Evolutionary conservation across 1,284 basidiomycete species (phyloP), one percentile per base, ranked within the genome.

Genomic region (Vanrija pseudolonga): DNA sequence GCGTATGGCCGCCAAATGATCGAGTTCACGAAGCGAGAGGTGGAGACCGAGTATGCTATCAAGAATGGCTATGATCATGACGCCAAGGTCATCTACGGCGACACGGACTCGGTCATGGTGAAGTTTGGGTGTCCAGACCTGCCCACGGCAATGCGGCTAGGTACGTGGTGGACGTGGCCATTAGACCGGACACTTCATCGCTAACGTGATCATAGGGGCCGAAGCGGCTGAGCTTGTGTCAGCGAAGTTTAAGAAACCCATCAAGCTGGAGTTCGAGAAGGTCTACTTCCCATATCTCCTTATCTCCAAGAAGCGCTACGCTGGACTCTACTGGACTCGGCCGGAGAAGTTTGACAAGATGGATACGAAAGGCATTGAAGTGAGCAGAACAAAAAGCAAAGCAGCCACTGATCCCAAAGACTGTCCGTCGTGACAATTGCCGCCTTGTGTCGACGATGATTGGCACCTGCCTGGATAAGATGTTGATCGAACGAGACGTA

Each of bases 281-380:
- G 92, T 97, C 2, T 98, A 98, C 76, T 97, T 89, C 73, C 93
- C 93, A 3, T 98, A 97, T 72, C 77, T 98, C 49, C 84, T 98
- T 39, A 98, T 98, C 76, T 96, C 80, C 81, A 98, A 97, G 78
- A 98, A 98, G 77, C 85, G 94, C 32, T 98, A 98, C 75, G 93
- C 94, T 3, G 94, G 93, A 4, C 76, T 96, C 53, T 96, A 98
- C 69, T 97, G 94, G 94, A 97, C 93, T 1, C 85, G 84, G 60
- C 79, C 86, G 7, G 92, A 96, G 44, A 94, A 91, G 73, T 93
- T 89, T 64, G 94, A 98, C 75, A 97, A 97, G 79, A 96, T 97
- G 94, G 93, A 98, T 66, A 88, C 94, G 1, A 98, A 98, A 77
- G 93, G 93, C 66, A 97, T 98, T 57, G 93, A 98, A 83, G 92